phyloP scores from a whole-genome alignment of 345 rosid genomes.

The Ceriops zippeliana region DNA sequence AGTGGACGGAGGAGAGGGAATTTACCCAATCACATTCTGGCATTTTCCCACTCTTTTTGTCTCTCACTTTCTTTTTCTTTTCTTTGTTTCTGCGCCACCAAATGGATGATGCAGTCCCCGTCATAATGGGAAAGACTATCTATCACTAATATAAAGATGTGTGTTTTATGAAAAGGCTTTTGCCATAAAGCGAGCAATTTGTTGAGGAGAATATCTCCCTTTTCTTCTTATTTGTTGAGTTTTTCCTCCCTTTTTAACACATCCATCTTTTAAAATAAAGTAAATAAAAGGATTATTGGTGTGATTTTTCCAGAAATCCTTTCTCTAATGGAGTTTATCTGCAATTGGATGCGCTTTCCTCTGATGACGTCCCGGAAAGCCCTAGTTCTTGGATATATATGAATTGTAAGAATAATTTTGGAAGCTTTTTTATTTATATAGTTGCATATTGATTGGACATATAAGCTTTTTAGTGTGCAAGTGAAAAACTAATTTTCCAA shows the following conservation, averaged over 20 bases:
- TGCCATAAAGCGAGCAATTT: constrained; percentile 15
- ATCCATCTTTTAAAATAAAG: not conserved
- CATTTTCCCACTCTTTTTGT: constrained; percentile 2
- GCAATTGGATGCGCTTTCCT: constrained; percentile 12
- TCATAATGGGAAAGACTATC: constrained; percentile 17
- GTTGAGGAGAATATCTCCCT: constrained; percentile 16
- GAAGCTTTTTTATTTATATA: not conserved
- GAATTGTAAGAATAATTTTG: not conserved
- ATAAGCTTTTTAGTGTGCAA: not conserved
- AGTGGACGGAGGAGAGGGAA: not conserved
- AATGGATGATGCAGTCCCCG: constrained; percentile 23
- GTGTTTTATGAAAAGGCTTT: constrained; percentile 3
- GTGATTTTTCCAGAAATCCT: not conserved
- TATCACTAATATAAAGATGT: constrained; percentile 18
- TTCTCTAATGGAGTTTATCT: constrained; percentile 7
- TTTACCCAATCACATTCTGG: constrained; percentile 23
- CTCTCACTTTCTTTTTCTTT: not conserved
- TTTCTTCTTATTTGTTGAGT: not conserved
- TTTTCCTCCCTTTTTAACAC: not conserved
- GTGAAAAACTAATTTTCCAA: not conserved
- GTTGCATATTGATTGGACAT: not conserved
- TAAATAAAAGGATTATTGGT: not conserved
- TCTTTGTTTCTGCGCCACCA: constrained; percentile 27
- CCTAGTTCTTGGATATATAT: constrained; percentile 1
- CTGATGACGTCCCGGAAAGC: constrained; percentile 15